A percentile compares a stretch with the other conserved stretches of the same genome.
Conservation (phyloP, 345 rosid species). For the Pseudoturritis turrita region DNA sequence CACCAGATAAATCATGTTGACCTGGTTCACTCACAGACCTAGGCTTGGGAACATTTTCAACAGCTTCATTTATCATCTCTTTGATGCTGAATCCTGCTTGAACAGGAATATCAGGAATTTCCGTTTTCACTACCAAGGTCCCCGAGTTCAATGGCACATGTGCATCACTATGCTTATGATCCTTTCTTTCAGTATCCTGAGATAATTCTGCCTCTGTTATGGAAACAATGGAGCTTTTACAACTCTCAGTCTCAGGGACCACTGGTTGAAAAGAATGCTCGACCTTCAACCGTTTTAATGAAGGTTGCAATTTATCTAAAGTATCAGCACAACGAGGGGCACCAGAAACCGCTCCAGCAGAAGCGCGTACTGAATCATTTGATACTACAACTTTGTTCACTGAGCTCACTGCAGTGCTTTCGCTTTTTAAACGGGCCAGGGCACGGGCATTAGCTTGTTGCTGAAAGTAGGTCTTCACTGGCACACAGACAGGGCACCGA, state of each 20-base stretch:
- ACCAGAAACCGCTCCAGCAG: conserved; percentile 41
- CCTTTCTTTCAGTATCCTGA: conserved; percentile 48
- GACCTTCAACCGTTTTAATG: conserved; percentile 74
- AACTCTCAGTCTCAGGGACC: conserved; percentile 42
- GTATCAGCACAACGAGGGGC: conserved; percentile 40
- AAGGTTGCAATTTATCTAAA: conserved; percentile 59
- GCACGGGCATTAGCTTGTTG: conserved; percentile 46
- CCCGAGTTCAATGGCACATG: conserved; percentile 45
- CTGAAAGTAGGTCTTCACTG: conserved; percentile 57
- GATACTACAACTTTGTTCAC: conserved; percentile 41
- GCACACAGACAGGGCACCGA: conserved; percentile 86
- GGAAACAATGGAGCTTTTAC: conserved; percentile 35
- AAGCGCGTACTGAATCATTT: conserved; percentile 38
- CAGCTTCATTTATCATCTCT: conserved; percentile 45
- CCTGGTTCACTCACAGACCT: conserved; percentile 43
- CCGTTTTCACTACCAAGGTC: conserved; percentile 52
- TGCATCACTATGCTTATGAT: conserved; percentile 35
- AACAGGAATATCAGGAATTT: conserved; percentile 45
- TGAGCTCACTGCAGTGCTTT: conserved; percentile 36
- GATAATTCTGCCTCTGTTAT: conserved; percentile 35
- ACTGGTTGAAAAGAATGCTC: conserved; percentile 57
- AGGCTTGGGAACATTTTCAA: conserved; percentile 44
- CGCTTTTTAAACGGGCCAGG: conserved; percentile 36
- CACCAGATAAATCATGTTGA: conserved; percentile 29
- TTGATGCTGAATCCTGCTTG: conserved; percentile 43